phyloP scores from a whole-genome alignment of 2,329 filamentous ascomycete species.

The Thyridium curvatum region DNA sequence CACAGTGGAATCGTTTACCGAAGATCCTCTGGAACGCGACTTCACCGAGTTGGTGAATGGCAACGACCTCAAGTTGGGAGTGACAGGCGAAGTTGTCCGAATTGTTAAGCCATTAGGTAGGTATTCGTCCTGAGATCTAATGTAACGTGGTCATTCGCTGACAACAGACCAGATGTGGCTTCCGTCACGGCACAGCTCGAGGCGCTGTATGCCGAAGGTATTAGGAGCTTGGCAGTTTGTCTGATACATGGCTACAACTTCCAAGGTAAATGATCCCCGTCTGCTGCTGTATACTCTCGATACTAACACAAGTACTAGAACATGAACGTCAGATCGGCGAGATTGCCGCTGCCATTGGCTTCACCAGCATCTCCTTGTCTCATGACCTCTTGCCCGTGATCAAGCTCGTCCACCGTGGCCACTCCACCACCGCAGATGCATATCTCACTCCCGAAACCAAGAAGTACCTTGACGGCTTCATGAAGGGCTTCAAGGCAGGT shows the following conservation, averaged over 20 bases:
- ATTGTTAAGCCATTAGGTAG: slow-evolving; percentile 48
- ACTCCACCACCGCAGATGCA: slow-evolving; percentile 63
- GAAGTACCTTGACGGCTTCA: slow-evolving; percentile 63
- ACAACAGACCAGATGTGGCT: slow-evolving; percentile 20
- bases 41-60: background rate
- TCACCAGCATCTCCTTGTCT: slow-evolving; percentile 60
- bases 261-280: slow-evolving; percentile 40
- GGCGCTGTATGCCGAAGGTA: slow-evolving; percentile 51
- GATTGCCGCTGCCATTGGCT: slow-evolving; percentile 59
- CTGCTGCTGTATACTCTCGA: too few relatives aligned
- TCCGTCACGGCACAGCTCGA: slow-evolving; percentile 50
- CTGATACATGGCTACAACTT: slow-evolving; percentile 70
- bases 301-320: background rate
- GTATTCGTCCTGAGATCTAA: too few relatives aligned
- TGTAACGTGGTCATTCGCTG: too few relatives aligned
- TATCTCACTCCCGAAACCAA: slow-evolving; percentile 66
- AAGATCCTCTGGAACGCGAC: slow-evolving; percentile 18
- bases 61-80: slow-evolving; percentile 28
- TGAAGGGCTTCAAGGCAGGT: slow-evolving; percentile 59
- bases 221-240: slow-evolving; percentile 63
- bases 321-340: slow-evolving; percentile 54
- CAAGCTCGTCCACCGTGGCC: slow-evolving; percentile 63
- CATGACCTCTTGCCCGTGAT: slow-evolving; percentile 69
- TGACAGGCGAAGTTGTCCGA: slow-evolving; percentile 59
- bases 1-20: slow-evolving; percentile 60